phyloP scores from a whole-genome alignment of 2,329 filamentous ascomycete species.

The Drechmeria coniospora region DNA sequence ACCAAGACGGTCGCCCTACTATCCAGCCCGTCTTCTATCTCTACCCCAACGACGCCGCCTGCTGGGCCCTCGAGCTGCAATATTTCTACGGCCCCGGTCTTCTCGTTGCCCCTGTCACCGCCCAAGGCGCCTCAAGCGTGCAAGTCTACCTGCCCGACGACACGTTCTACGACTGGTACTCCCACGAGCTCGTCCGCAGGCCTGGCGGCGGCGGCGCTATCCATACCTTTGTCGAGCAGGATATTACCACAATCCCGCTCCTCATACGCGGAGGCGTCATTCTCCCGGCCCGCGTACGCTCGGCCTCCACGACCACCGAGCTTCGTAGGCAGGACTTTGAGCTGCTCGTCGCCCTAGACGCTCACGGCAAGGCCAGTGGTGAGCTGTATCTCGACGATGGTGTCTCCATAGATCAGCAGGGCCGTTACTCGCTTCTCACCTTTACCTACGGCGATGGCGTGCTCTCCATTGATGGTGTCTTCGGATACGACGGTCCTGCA shows the following conservation, averaged over 20 bases:
- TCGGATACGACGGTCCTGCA: constrained; percentile 31
- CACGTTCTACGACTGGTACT: constrained; percentile 38
- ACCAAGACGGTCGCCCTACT: constrained; percentile 44
- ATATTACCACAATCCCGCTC: constrained; percentile 41
- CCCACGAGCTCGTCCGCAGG: constrained; percentile 24
- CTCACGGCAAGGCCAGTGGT: constrained; percentile 47
- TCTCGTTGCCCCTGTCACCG: constrained; percentile 32
- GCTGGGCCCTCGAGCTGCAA: constrained; percentile 30
- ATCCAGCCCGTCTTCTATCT: constrained; percentile 58
- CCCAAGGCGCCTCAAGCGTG: constrained; percentile 26
- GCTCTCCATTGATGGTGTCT: constrained; percentile 35
- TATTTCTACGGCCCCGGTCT: constrained; percentile 34
- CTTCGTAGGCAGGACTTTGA: constrained; percentile 52
- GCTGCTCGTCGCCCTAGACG: constrained; percentile 51
- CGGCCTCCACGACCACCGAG: constrained; percentile 47
- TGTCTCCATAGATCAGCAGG: constrained; percentile 43
- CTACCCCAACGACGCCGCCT: constrained; percentile 39
- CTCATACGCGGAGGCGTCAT: constrained; percentile 51
- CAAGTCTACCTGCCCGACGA: constrained; percentile 32
- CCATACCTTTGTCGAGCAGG: constrained; percentile 21
- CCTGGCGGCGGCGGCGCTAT: constrained; percentile 22
- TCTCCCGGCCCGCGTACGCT: constrained; percentile 40
- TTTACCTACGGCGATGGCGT: constrained; percentile 42
- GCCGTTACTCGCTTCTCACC: constrained; percentile 34
- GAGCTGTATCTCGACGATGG: constrained; percentile 68